phyloP scores from a whole-genome alignment of 1,284 basidiomycete species.

The Rhodofomes roseus region DNA sequence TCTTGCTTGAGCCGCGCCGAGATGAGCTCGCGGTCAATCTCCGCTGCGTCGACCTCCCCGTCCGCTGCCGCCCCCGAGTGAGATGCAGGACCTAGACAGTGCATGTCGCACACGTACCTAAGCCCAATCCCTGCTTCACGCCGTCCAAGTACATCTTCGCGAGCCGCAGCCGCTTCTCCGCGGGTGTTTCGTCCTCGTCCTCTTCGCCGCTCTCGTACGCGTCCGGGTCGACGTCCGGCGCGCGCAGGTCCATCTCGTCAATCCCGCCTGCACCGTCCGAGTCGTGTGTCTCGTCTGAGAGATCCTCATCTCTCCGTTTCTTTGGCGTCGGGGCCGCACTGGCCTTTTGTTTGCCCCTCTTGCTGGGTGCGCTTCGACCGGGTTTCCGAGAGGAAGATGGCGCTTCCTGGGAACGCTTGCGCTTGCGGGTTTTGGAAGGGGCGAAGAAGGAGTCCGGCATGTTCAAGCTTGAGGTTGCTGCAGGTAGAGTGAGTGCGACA shows the following conservation, averaged over 20 bases:
- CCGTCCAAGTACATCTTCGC: constrained; percentile 89
- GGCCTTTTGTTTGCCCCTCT: constrained; percentile 10
- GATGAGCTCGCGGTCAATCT: constrained; percentile 90
- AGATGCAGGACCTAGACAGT: constrained; percentile 1
- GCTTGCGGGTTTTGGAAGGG: constrained; percentile 63
- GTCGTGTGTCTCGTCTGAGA: constrained; percentile 61
- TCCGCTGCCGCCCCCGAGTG: constrained; percentile 45
- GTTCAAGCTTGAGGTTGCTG: not conserved
- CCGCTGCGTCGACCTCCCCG: constrained; percentile 89
- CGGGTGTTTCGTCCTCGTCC: constrained; percentile 87
- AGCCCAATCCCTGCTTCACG: constrained; percentile 59
- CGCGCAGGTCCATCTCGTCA: constrained; percentile 77
- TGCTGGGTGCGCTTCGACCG: not conserved
- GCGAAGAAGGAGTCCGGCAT: constrained; percentile 87
- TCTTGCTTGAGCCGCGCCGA: constrained; percentile 87
- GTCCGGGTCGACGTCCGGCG: constrained; percentile 50
- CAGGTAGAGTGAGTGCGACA: no score
- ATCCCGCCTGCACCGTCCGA: constrained; percentile 44
- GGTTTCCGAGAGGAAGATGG: not conserved
- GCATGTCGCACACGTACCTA: constrained; percentile 50
- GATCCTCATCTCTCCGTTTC: constrained; percentile 59
- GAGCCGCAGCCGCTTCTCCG: constrained; percentile 87
- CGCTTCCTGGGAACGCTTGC: constrained; percentile 46
- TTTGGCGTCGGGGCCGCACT: constrained; percentile 19
- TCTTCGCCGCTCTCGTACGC: constrained; percentile 66